Percentiles rank a stretch among this genome's conserved stretches.
phyloP scores from a whole-genome alignment of 257 asterid species.

The Solanum tacnaense region DNA sequence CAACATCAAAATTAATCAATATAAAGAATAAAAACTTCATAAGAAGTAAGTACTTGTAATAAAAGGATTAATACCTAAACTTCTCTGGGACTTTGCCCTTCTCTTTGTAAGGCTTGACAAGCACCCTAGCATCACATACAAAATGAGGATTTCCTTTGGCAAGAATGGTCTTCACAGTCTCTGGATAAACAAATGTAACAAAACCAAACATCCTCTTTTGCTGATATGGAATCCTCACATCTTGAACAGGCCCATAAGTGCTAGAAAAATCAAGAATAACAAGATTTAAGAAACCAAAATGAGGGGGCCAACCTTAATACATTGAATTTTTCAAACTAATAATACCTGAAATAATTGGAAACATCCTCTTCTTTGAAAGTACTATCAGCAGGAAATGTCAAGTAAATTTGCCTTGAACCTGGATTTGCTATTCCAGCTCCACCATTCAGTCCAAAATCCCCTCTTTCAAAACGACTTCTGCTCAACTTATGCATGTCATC shows the following conservation, averaged over 20 bases:
- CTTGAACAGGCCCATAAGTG: conserved; percentile 63
- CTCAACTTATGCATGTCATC: conserved; percentile 37
- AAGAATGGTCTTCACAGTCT: conserved; percentile 59
- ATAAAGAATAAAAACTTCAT: background rate
- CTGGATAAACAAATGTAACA: conserved; percentile 57
- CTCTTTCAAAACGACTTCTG: conserved; percentile 27
- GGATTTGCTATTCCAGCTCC: conserved; percentile 23
- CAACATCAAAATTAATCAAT: background rate
- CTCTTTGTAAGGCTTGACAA: conserved; percentile 60
- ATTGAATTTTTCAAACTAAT: background rate
- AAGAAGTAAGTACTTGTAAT: background rate
- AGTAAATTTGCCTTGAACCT: conserved; percentile 60
- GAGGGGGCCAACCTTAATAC: background rate
- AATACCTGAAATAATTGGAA: conserved; percentile 50
- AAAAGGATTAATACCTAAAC: conserved; percentile 21
- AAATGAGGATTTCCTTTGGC: conserved; percentile 74
- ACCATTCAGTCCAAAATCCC: conserved; percentile 37
- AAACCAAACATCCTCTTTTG: conserved; percentile 74
- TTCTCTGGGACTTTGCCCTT: conserved; percentile 68
- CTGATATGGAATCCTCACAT: conserved; percentile 69
- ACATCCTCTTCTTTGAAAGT: conserved; percentile 67
- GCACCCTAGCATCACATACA: conserved; percentile 73
- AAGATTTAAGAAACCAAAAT: background rate
- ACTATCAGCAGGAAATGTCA: conserved; percentile 66
- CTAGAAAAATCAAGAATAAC: conserved; percentile 10